Evolutionary conservation across 2,329 filamentous ascomycete genomes (phyloP), one percentile per base, ranked within the genome.

Genomic region (Ascochyta koolunga): DNA sequence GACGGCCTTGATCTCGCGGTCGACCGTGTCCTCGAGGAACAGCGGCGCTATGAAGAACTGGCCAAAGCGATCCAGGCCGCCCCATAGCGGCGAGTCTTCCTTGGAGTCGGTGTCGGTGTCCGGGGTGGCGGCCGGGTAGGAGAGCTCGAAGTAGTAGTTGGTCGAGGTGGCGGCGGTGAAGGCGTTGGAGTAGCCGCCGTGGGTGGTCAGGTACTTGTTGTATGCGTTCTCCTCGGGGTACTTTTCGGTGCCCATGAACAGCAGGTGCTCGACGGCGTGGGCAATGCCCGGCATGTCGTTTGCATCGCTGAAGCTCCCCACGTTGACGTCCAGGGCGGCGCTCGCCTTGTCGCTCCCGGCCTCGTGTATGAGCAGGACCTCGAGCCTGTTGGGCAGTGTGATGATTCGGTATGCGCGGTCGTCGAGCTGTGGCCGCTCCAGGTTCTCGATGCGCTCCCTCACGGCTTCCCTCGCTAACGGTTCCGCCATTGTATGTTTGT

Each of bases 231-330:
- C 65, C 36, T 66, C 61, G 0, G 95, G 95, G 70, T 95, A 99
- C 82, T 98, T 99, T 76, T 96, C 89, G 7, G 95, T 99, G 43
- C 95, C 95, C 95, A 99, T 98, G 79, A 99, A 99, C 21, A 99
- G 80, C 61, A 97, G 79, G 83, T 97, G 93, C 80, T 98, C 93
- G 49, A 98, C 91, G 6, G 92, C 93, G 79, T 98, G 95, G 46
- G 93, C 93, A 85, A 96, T 93, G 55, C 95, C 92, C 13, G 91
- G 93, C 85, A 98, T 92, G 66, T 92, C 90, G 61, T 89, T 85
- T 61, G 90, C 86, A 70, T 99, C 95, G 71, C 90, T 96, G 79
- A 97, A 97, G 76, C 91, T 96, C 58, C 95, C 95, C 31, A 97
- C 93, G 74, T 96, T 93, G 71, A 98, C 93, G 73, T 98, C 95